A percentile compares a stretch with the other conserved stretches of the same genome.
phyloP scores from a whole-genome alignment of 2,329 filamentous ascomycete genomes.

The Trichophyton benhamiae region DNA sequence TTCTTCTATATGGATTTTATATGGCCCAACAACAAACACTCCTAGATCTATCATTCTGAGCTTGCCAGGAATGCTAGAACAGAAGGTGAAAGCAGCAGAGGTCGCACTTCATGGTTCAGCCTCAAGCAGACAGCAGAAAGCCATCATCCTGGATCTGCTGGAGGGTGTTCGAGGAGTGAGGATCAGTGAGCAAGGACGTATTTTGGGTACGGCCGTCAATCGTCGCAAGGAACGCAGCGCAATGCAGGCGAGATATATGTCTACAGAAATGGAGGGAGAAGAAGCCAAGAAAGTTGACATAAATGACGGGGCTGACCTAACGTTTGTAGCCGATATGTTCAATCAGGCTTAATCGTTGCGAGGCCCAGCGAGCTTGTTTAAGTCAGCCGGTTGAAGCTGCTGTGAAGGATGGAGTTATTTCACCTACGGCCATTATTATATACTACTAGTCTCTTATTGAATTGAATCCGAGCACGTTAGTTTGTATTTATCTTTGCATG shows the following conservation, averaged over 20 bases:
- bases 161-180: constrained; percentile 80
- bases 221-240: constrained; percentile 32
- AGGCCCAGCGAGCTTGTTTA: not conserved
- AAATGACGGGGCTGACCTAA: constrained; percentile 39
- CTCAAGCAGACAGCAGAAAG: constrained; percentile 61
- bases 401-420: not conserved
- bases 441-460: not conserved
- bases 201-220: constrained; percentile 39
- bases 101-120: constrained; percentile 45
- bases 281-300: constrained; percentile 31
- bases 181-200: constrained; percentile 83
- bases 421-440: not conserved
- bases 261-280: constrained; percentile 32
- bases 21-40: constrained; percentile 55
- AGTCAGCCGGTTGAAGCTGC: not conserved
- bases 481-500: no score
- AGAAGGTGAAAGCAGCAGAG: constrained; percentile 54
- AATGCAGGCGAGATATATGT: constrained; percentile 34
- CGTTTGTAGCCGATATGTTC: constrained; percentile 44
- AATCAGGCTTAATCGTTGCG: constrained; percentile 19
- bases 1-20: constrained; percentile 68
- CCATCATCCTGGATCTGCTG: constrained; percentile 69
- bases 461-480: not conserved
- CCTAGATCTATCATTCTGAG: constrained; percentile 65
- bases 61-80: constrained; percentile 61